Evolutionary conservation across 352 stramenopile species (phyloP).

Genomic region (Aphanomyces stellatus): DNA sequence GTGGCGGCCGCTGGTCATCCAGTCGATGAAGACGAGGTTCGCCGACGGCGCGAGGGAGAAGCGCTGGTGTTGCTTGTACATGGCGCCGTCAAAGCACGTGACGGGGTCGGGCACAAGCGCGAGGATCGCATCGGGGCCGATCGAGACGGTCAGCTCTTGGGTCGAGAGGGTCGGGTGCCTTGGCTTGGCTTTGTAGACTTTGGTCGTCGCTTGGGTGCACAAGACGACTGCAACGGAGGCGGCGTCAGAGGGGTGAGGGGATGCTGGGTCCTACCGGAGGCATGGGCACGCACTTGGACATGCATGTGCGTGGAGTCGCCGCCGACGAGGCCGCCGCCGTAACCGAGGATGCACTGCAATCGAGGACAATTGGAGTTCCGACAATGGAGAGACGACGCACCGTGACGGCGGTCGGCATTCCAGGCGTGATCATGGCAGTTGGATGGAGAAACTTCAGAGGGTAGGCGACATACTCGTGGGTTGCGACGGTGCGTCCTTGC

Average conservation of each 20-base stretch:
- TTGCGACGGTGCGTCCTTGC: conserved; percentile 48
- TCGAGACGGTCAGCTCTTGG: conserved; percentile 45
- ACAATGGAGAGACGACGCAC: conserved; percentile 31
- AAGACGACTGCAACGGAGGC: conserved; percentile 40
- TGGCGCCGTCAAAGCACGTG: conserved; percentile 66
- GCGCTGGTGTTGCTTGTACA: conserved; percentile 56
- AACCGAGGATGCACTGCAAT: conserved; percentile 70
- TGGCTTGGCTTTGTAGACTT: conserved; percentile 63
- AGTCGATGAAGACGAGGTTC: conserved; percentile 76
- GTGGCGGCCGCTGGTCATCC: conserved; percentile 64
- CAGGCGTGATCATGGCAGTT: conserved; percentile 42
- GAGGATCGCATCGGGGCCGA: conserved; percentile 47
- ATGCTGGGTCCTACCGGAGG: conserved; percentile 49
- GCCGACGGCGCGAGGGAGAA: conserved; percentile 40
- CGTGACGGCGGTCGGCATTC: conserved; percentile 65
- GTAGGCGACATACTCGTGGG: conserved; percentile 74
- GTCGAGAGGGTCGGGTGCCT: conserved; percentile 29
- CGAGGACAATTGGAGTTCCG: neutral
- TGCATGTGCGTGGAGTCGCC: conserved; percentile 60
- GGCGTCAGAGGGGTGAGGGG: neutral
- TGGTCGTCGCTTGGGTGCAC: conserved; percentile 77
- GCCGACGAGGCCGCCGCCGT: conserved; percentile 70
- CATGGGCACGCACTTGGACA: conserved; percentile 34
- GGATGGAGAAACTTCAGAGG: conserved; percentile 84
- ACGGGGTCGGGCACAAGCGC: conserved; percentile 70